Evolutionary conservation across 2,329 filamentous ascomycete genomes (phyloP).

Genomic region (Aspergillus sp.): DNA sequence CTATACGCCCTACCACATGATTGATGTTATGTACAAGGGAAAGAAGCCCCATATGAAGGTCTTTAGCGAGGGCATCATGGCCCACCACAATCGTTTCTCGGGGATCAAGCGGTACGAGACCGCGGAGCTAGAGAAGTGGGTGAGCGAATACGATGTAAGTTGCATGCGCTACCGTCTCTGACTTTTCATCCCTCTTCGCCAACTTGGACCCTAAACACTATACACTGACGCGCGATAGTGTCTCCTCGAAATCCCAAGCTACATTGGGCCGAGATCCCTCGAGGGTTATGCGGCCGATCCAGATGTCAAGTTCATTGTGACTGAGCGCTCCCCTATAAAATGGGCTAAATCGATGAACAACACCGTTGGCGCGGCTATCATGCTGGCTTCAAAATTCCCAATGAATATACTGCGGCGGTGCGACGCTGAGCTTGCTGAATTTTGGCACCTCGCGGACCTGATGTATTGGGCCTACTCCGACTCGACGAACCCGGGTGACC

Average conservation of each 20-base stretch:
- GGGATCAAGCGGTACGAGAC: constrained; percentile 14
- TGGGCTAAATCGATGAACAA: constrained; percentile 23
- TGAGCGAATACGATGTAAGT: constrained; percentile 18
- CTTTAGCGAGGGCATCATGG: constrained; percentile 16
- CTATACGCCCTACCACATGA: constrained; percentile 22
- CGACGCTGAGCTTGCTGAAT: constrained; percentile 12
- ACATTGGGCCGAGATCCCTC: constrained; percentile 14
- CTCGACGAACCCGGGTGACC: constrained; percentile 10
- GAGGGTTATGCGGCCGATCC: constrained; percentile 20
- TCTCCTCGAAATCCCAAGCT: constrained; percentile 21
- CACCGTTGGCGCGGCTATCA: constrained; percentile 9
- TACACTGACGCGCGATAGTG: constrained; percentile 9
- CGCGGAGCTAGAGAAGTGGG: constrained; percentile 19
- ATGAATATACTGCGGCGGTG: constrained; percentile 21
- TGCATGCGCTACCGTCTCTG: not conserved
- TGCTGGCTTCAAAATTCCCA: constrained; percentile 11
- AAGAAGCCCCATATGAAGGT: constrained; percentile 15
- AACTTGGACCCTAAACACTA: too few relatives aligned
- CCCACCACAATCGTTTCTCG: constrained; percentile 18
- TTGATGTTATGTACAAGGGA: constrained; percentile 10
- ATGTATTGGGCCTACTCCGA: constrained; percentile 11
- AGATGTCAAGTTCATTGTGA: constrained; percentile 24
- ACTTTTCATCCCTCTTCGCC: too few relatives aligned
- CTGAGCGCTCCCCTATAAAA: constrained; percentile 18
- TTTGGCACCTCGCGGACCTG: constrained; percentile 10